These are phyloP conservation scores for Boletellus sp. DNA, from an alignment of 768 basidiomycete species.

Conservation along the genomic window DNA sequence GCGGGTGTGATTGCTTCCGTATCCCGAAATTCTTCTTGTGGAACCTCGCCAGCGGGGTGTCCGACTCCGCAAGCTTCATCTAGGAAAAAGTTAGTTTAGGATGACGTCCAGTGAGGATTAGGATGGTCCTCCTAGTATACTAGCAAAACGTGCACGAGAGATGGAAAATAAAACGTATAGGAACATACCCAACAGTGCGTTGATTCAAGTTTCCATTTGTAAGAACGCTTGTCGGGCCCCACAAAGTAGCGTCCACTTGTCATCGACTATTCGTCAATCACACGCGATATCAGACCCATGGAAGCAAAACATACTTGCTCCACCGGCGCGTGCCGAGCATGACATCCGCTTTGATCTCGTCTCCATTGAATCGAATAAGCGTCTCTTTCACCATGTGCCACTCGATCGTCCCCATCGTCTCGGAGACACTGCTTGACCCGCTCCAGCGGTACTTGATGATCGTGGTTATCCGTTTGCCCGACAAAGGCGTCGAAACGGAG, in stretches of 20 bases:
- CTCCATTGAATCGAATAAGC: constrained; percentile 29
- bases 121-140: neutral
- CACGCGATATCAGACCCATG: neutral
- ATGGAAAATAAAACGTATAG: neutral
- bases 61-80: constrained; percentile 20
- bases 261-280: neutral
- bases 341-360: constrained; percentile 22
- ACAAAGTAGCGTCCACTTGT: constrained; percentile 31
- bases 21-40: constrained; percentile 25
- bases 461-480: constrained; percentile 18
- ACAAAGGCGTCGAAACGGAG: constrained; percentile 16
- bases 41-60: constrained; percentile 15
- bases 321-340: constrained; percentile 24
- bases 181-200: constrained; percentile 24
- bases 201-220: constrained; percentile 34
- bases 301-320: constrained; percentile 18
- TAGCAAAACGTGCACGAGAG: neutral
- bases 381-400: constrained; percentile 29
- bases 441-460: constrained; percentile 25
- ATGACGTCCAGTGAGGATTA: neutral
- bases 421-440: constrained; percentile 14
- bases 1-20: constrained; percentile 18
- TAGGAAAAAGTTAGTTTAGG: constrained; percentile 1
- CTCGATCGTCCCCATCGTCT: constrained; percentile 34
- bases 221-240: constrained; percentile 32